Base-by-base conservation (phyloP, 2,329 filamentous ascomycete genomes). In the Microcyclospora pomicola region DNA sequence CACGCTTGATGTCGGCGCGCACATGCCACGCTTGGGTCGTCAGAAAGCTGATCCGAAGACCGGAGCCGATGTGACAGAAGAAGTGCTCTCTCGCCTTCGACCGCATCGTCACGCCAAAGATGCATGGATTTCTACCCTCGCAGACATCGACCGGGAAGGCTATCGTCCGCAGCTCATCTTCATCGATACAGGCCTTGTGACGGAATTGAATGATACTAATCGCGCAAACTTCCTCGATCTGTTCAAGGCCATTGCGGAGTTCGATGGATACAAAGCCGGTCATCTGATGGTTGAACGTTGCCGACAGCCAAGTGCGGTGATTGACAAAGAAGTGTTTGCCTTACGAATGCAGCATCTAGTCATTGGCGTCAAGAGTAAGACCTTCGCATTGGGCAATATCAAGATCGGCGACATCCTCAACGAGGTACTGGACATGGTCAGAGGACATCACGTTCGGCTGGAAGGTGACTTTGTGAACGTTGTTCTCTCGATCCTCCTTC, bases 391-490 rank as follows among this genome's bases (percentile, higher is more conserved):
- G 0, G 88, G 88, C 4, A 94, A 85, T 54, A 81, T 98, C 62
- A 92, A 87, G 64, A 95, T 98, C 45, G 91, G 91, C 9, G 91
- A 98, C 50, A 86, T 98, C 14, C 63, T 98, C 24, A 86, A 91
- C 53, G 75, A 92, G 50, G 91, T 96, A 0, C 67, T 98, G 33
- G 72, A 72, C 42, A 95, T 98, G 86, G 91, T 98, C 24, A 76
- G 91, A 39, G 67, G 69, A 9, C 91, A 98, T 58, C 91, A 98
- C 55, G 91, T 98, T 3, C 73, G 91, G 7, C 72, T 98, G 36
- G 91, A 98, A 60, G 91, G 91, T 7, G 91, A 98, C 58, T 98
- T 96, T 56, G 86, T 98, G 56, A 98, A 98, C 55, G 91, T 98
- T 4, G 88, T 98, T 24, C 80, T 98, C 41, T 93, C 85, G 42